phyloP scores from a whole-genome alignment of 306 rosid genomes.

The Adenanthera pavonina region DNA sequence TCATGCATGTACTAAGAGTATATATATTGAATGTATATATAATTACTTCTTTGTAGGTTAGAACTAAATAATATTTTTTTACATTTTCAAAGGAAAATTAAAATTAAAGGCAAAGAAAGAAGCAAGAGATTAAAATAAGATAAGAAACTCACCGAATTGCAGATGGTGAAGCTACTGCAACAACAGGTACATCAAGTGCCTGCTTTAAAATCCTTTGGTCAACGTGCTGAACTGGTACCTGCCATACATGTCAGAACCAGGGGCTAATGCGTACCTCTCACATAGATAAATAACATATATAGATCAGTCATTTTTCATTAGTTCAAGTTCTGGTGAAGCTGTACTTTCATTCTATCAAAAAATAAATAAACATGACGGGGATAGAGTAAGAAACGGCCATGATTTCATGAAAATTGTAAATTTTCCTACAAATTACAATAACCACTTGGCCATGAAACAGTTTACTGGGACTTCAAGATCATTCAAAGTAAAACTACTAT shows the following conservation, averaged over 20 bases:
- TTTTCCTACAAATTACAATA: slow-evolving; percentile 16
- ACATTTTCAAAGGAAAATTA: background rate
- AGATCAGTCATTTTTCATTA: background rate
- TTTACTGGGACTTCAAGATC: slow-evolving; percentile 22
- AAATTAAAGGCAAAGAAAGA: background rate
- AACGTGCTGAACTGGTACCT: slow-evolving; percentile 83
- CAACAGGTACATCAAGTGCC: slow-evolving; percentile 82
- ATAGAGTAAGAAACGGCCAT: background rate
- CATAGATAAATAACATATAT: slow-evolving; percentile 23
- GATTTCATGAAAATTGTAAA: background rate
- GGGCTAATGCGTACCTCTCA: slow-evolving; percentile 20
- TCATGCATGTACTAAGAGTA: background rate
- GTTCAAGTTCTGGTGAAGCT: background rate
- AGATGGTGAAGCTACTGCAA: slow-evolving; percentile 96
- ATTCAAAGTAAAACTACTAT: slow-evolving; percentile 5
- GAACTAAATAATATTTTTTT: slow-evolving; percentile 14
- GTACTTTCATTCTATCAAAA: slow-evolving; percentile 11
- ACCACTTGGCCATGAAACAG: slow-evolving; percentile 24
- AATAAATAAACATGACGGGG: background rate
- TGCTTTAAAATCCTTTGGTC: slow-evolving; percentile 63
- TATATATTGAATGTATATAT: slow-evolving; percentile 15
- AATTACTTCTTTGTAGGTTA: slow-evolving; percentile 17
- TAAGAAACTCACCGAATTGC: slow-evolving; percentile 68
- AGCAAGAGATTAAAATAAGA: background rate
- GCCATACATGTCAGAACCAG: slow-evolving; percentile 43